phyloP scores from a whole-genome alignment of 257 asterid genomes.

The Cruciata laevipes region DNA sequence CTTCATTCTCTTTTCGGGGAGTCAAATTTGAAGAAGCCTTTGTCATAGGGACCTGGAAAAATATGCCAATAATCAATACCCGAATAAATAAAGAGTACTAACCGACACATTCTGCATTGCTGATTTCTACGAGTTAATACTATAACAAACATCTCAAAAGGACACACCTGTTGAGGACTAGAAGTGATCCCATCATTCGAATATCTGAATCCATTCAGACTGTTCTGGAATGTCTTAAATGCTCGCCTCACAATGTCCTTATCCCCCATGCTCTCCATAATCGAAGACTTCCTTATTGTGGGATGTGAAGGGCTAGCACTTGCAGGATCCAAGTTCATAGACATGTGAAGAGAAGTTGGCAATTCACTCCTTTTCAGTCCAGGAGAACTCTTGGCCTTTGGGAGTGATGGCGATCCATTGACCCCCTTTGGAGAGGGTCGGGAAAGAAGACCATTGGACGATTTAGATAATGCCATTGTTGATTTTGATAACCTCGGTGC shows the following conservation, averaged over 20 bases:
- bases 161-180: conserved; percentile 39
- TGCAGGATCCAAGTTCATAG: conserved; percentile 61
- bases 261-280: conserved; percentile 97
- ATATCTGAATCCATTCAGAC: conserved; percentile 34
- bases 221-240: conserved; percentile 73
- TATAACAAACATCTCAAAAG: neutral
- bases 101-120: neutral
- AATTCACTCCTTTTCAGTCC: conserved; percentile 38
- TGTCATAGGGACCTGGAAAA: conserved; percentile 39
- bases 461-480: conserved; percentile 24
- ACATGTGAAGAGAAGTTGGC: conserved; percentile 75
- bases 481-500: conserved; percentile 33
- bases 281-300: conserved; percentile 61
- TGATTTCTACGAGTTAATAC: neutral
- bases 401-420: conserved; percentile 26
- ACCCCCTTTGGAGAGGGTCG: conserved; percentile 37
- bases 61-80: conserved; percentile 3
- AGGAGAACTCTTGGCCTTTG: conserved; percentile 29
- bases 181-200: conserved; percentile 31
- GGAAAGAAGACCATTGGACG: conserved; percentile 33
- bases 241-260: conserved; percentile 87
- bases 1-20: conserved; percentile 44
- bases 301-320: conserved; percentile 31
- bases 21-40: conserved; percentile 36
- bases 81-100: neutral